Base-by-base conservation (phyloP, 2,329 filamentous ascomycete species). In the Fusarium cyanostomum region DNA sequence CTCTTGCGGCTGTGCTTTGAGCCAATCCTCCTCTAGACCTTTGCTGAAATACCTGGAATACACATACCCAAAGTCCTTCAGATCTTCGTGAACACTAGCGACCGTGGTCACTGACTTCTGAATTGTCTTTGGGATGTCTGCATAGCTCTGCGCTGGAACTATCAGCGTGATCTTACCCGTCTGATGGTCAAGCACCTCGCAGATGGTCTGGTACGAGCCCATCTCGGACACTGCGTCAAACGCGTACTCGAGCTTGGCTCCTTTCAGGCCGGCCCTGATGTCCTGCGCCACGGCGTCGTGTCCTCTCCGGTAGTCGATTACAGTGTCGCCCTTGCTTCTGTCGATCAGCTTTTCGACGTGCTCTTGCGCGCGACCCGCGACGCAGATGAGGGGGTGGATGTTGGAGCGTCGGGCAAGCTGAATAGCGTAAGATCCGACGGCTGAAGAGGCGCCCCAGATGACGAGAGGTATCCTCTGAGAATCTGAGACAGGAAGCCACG, bases 201-300 rank as follows among this genome's bases (percentile, higher is more conserved):
- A 65, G 3, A 65, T 58, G 2, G 61, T 65, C 16, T 64, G 61
- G 7, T 64, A 65, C 1, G 62, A 65, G 2, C 57, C 62, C 24
- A 44, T 45, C 4, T 63, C 62, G 3, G 62, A 65, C 5, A 65
- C 21, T 7, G 62, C 57, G 3, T 65, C 62, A 10, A 65, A 66
- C 0, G 62, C 62, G 0, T 48, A 49, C 9, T 58, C 41, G 0
- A 66, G 35, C 27, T 49, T 65, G 8, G 12, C 2, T 0, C 37
- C 48, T 3, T 46, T 16, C 7, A 66, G 39, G 0, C 15, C 21
- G 0, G n/a, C 35, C 7, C 6, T 44, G 0, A 65, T 63, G 9
- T 48, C 39, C 28, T 59, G 5, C 1, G 15, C 31, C 1, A 63
- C 62, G 1, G n/a, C 2, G 0, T 21, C 2, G 0, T 27, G 42